Conservation (phyloP, 177 flowering plant genomes). For the Vitis hybrid region DNA sequence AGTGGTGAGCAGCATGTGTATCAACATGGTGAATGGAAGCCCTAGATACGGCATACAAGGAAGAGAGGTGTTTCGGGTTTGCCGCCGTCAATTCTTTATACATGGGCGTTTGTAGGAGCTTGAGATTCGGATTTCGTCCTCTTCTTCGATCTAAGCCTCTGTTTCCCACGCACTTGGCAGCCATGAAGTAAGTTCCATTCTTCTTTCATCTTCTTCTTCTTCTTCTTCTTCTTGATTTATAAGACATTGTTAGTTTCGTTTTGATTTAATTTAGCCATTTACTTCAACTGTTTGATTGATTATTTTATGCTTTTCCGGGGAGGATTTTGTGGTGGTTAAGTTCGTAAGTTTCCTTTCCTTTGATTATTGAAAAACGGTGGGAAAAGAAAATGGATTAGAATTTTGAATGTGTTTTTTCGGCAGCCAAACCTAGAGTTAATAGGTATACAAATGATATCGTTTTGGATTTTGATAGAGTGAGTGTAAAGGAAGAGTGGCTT, state of each 20-base stretch:
- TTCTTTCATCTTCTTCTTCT: background rate
- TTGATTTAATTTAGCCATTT: background rate
- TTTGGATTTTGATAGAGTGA: no score
- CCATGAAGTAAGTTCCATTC: constrained; percentile 34
- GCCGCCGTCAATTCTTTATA: background rate
- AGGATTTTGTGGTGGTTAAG: no score
- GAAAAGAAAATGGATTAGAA: no score
- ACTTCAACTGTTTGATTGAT: background rate
- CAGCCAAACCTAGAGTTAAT: no score
- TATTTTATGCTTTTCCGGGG: no score
- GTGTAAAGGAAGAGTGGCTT: no score
- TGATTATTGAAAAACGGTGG: no score
- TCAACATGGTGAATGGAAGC: background rate
- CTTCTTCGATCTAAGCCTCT: constrained; percentile 12
- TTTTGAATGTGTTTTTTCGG: no score
- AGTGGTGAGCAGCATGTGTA: background rate
- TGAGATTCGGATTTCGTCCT: constrained; percentile 1
- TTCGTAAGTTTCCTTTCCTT: no score
- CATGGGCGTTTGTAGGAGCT: constrained; percentile 14
- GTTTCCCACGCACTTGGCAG: constrained; percentile 11
- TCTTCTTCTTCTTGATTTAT: background rate
- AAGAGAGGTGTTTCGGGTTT: background rate
- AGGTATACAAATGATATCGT: no score
- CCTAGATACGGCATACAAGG: constrained; percentile 17
- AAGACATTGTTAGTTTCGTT: background rate